These are phyloP conservation scores for Phytophthora hibernalis DNA, from an alignment of 352 stramenopile genomes.

Conservation along the genomic window DNA sequence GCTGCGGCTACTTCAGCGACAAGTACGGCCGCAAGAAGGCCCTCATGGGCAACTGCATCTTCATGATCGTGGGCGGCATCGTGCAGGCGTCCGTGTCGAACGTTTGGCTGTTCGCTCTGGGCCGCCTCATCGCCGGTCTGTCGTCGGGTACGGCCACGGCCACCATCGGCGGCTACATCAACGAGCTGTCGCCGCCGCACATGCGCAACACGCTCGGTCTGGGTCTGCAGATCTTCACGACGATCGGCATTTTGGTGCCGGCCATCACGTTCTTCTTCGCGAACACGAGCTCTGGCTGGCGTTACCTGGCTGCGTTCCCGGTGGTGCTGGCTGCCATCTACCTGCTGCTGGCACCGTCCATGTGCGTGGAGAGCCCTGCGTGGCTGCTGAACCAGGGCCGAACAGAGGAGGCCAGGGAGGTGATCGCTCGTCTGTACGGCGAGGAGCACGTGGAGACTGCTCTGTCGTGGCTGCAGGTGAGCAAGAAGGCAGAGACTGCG, in stretches of 20 bases:
- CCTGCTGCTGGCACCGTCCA: constrained; percentile 22
- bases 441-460: too few relatives aligned
- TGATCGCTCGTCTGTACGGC: too few relatives aligned
- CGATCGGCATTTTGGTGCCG: constrained; percentile 41
- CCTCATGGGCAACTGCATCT: too few relatives aligned
- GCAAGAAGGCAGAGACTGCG: constrained; percentile 3
- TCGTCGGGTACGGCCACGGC: too few relatives aligned
- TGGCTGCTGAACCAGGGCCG: constrained; percentile 55
- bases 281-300: constrained; percentile 33
- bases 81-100: too few relatives aligned
- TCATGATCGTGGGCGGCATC: too few relatives aligned
- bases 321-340: constrained; percentile 21
- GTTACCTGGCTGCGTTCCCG: constrained; percentile 32
- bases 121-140: too few relatives aligned
- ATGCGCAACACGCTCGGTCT: constrained; percentile 48
- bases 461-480: constrained; percentile 40
- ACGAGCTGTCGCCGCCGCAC: constrained; percentile 31
- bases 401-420: constrained; percentile 10
- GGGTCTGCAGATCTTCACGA: constrained; percentile 52
- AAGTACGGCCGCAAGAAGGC: too few relatives aligned
- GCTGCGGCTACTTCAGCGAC: too few relatives aligned
- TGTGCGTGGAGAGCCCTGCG: constrained; percentile 36
- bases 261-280: constrained; percentile 32
- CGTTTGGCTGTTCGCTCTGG: too few relatives aligned
- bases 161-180: constrained; percentile 7